Evolutionary conservation across 306 rosid genomes (phyloP).

Genomic region (Cucumis melo): DNA sequence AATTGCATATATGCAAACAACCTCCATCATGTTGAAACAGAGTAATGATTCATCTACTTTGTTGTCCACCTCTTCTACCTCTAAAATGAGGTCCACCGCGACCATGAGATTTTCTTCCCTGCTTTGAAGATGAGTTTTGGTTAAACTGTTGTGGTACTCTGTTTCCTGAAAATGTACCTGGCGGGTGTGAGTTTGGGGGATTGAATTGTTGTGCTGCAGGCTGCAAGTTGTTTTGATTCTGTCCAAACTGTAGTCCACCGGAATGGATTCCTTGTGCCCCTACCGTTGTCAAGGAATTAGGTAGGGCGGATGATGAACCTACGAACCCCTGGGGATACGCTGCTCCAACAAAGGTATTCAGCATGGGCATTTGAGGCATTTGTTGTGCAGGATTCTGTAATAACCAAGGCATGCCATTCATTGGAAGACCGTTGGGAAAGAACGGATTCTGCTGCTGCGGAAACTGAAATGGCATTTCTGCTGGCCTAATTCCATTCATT

Average conservation of each 20-base stretch:
- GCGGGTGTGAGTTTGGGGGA: slow-evolving; percentile 12
- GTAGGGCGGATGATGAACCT: slow-evolving; percentile 30
- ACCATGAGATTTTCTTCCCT: slow-evolving; percentile 32
- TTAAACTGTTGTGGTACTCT: slow-evolving; percentile 29
- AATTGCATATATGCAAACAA: background rate
- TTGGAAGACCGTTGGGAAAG: slow-evolving; percentile 36
- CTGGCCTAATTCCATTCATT: slow-evolving; percentile 42
- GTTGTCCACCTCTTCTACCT: slow-evolving; percentile 42
- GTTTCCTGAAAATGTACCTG: slow-evolving; percentile 17
- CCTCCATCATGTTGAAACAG: background rate
- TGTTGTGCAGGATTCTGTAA: slow-evolving; percentile 27
- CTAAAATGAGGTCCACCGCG: slow-evolving; percentile 27
- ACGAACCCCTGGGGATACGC: slow-evolving; percentile 24
- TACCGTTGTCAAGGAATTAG: slow-evolving; percentile 11
- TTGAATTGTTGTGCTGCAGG: slow-evolving; percentile 29
- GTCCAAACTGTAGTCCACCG: slow-evolving; percentile 17
- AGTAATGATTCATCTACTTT: slow-evolving; percentile 21
- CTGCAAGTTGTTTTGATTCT: slow-evolving; percentile 22
- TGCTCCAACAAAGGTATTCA: slow-evolving; percentile 30
- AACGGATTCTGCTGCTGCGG: slow-evolving; percentile 29
- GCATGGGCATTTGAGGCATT: slow-evolving; percentile 38
- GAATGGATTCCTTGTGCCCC: slow-evolving; percentile 26
- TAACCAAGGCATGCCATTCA: slow-evolving; percentile 36
- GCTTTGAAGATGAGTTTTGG: slow-evolving; percentile 25
- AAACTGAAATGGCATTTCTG: slow-evolving; percentile 32